A percentile compares a stretch with the other conserved stretches of the same genome.
Evolutionary conservation across 2,329 filamentous ascomycete species (phyloP).

Genomic region (Phoma sp.): DNA sequence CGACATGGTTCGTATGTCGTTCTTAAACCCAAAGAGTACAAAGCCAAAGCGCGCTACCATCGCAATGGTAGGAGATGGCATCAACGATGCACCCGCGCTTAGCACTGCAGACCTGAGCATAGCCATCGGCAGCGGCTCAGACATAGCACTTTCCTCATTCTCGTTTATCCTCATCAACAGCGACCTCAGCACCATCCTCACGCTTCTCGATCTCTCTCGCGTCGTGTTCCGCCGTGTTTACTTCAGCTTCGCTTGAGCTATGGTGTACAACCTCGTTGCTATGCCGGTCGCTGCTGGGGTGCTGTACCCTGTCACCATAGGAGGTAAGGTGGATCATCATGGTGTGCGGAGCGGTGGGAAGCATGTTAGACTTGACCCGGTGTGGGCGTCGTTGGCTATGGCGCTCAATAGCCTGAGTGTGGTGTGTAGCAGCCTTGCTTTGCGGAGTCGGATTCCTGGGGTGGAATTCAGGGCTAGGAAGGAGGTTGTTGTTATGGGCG

Average conservation of each 20-base stretch:
- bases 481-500: not conserved
- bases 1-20: slow-evolving; percentile 27
- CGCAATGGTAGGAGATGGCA: slow-evolving; percentile 86
- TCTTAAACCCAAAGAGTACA: slow-evolving; percentile 1
- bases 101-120: slow-evolving; percentile 83
- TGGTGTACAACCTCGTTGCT: slow-evolving; percentile 79
- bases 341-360: slow-evolving; percentile 46
- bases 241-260: slow-evolving; percentile 86
- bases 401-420: slow-evolving; percentile 90
- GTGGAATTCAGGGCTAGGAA: slow-evolving; percentile 51
- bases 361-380: slow-evolving; percentile 73
- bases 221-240: slow-evolving; percentile 79
- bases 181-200: slow-evolving; percentile 72
- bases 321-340: slow-evolving; percentile 55
- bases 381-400: slow-evolving; percentile 93
- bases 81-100: slow-evolving; percentile 84
- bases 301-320: slow-evolving; percentile 66
- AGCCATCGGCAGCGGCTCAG: slow-evolving; percentile 79
- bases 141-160: slow-evolving; percentile 81
- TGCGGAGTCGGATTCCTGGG: slow-evolving; percentile 61
- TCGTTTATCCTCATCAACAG: slow-evolving; percentile 81
- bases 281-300: slow-evolving; percentile 83
- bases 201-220: slow-evolving; percentile 73
- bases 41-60: slow-evolving; percentile 61
- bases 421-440: slow-evolving; percentile 77